Conservation (phyloP, 2,329 filamentous ascomycete species). For the Clarireedia sp. region DNA sequence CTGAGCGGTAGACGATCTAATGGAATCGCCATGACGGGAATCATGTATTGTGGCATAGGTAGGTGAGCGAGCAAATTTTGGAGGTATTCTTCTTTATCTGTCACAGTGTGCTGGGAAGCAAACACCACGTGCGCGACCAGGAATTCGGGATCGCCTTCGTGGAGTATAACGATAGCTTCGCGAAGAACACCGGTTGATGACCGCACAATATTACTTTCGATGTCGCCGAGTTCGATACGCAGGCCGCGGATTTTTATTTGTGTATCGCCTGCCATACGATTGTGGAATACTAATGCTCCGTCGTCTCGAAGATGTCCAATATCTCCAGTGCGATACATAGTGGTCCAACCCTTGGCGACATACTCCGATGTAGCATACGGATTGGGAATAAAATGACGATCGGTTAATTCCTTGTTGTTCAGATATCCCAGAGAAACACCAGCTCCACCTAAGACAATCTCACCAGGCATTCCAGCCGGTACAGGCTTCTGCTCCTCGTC, state of each 20-base stretch:
- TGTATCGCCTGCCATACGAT: constrained; percentile 30
- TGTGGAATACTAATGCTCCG: constrained; percentile 27
- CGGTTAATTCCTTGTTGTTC: constrained; percentile 18
- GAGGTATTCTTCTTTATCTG: background rate
- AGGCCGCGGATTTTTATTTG: constrained; percentile 33
- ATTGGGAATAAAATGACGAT: constrained; percentile 9
- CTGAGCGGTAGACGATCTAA: background rate
- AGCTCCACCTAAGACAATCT: constrained; percentile 35
- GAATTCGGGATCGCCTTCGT: background rate
- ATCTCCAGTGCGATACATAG: constrained; percentile 29
- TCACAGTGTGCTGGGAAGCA: background rate
- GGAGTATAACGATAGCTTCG: constrained; percentile 25
- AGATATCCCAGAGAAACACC: constrained; percentile 33
- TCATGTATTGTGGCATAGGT: background rate
- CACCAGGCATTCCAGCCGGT: constrained; percentile 35
- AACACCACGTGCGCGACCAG: background rate
- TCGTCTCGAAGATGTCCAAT: constrained; percentile 23
- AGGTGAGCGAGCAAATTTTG: background rate
- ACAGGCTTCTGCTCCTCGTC: constrained; percentile 32
- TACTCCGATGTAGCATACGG: constrained; percentile 1
- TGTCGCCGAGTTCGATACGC: constrained; percentile 37
- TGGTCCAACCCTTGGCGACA: constrained; percentile 7
- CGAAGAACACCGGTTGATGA: constrained; percentile 21
- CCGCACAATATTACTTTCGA: constrained; percentile 29
- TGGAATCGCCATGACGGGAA: background rate